A percentile compares a stretch with the other conserved stretches of the same genome.
Conservation (phyloP, 2,329 filamentous ascomycete species). For the Claviceps fusiformis region DNA sequence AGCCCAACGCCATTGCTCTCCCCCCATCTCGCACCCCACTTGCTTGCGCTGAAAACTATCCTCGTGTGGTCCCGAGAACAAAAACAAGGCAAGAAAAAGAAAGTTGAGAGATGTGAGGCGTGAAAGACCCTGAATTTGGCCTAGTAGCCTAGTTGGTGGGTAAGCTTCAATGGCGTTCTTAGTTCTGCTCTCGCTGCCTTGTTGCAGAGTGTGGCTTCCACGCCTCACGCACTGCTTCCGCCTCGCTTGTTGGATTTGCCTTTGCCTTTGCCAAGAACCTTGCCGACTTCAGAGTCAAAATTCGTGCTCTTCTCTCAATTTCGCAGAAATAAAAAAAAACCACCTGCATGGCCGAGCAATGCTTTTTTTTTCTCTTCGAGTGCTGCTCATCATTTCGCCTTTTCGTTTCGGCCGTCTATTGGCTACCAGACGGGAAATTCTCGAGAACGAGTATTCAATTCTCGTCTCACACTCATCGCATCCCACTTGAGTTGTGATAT, state of each 20-base stretch:
- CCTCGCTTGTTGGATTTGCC: background rate
- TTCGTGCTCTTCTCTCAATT: background rate
- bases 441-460: background rate
- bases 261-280: background rate
- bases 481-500: background rate
- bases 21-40: conserved; percentile 4
- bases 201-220: conserved; percentile 1
- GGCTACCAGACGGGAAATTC: background rate
- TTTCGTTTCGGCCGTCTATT: background rate
- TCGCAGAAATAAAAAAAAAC: background rate
- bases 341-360: background rate
- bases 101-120: background rate
- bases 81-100: background rate
- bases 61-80: background rate
- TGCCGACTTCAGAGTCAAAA: background rate
- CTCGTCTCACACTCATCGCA: no score
- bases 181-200: background rate
- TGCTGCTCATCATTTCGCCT: background rate
- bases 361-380: background rate
- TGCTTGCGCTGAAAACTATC: background rate
- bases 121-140: conserved; percentile 1
- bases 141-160: background rate
- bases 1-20: background rate
- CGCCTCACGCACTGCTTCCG: background rate
- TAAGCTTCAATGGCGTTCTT: conserved; percentile 4